These are phyloP conservation scores for Capsicum baccatum DNA, from an alignment of 257 asterid genomes.

Conservation along the genomic window DNA sequence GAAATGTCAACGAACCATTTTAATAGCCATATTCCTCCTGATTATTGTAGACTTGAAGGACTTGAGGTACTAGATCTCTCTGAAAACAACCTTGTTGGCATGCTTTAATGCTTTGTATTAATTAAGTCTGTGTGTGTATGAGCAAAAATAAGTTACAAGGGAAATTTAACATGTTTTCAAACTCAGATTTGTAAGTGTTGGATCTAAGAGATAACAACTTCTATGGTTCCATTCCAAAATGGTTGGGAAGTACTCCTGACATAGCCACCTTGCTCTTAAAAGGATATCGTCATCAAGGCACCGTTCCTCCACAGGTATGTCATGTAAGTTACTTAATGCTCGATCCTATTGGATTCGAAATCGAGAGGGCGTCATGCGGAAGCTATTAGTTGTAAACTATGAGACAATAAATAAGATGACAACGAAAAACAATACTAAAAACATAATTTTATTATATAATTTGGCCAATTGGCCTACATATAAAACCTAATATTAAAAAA, in stretches of 20 bases:
- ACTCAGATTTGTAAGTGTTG: neutral
- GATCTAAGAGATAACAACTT: constrained; percentile 26
- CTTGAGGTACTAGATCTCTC: constrained; percentile 16
- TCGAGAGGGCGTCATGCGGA: too few species aligned
- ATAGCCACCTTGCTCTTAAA: neutral
- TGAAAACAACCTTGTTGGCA: neutral
- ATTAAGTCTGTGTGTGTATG: neutral
- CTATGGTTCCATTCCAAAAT: constrained; percentile 21
- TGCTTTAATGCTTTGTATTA: neutral
- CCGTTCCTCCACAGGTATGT: constrained; percentile 6
- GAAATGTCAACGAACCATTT: neutral
- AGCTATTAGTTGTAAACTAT: too few species aligned
- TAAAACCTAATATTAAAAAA: too few species aligned
- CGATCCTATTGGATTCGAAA: neutral
- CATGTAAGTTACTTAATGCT: neutral
- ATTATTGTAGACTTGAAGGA: constrained; percentile 8
- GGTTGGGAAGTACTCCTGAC: neutral
- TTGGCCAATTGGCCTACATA: too few species aligned
- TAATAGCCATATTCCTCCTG: constrained; percentile 9
- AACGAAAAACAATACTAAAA: too few species aligned
- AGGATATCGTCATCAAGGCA: constrained; percentile 14
- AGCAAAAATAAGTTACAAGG: neutral
- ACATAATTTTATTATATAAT: too few species aligned
- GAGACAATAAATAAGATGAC: too few species aligned
- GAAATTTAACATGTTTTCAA: neutral